Evolutionary conservation across 2,329 filamentous ascomycete genomes (phyloP), one percentile per base, ranked within the genome.

Genomic region (Penicillium digitatum): DNA sequence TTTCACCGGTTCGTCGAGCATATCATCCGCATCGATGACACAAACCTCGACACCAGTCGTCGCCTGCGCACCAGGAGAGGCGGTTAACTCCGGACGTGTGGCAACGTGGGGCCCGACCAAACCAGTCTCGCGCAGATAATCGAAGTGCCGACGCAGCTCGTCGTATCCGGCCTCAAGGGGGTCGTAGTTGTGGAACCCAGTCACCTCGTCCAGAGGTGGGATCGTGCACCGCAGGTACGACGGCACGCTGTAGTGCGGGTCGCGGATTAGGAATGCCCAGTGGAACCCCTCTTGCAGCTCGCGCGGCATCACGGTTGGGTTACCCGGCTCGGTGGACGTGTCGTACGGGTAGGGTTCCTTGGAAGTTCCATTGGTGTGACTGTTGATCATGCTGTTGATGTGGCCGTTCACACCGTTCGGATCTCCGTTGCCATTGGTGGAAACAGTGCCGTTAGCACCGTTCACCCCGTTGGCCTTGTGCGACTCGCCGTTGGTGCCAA

Each of bases 261-360:
- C 91, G 54, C 94, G 92, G 79, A 99, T 97, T 60, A 97, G 82
- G 76, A 99, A 97, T 22, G 92, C 90, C 77, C 93, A 97, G 74
- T 96, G 91, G 76, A 95, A 97, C 62, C 85, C 81, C 68, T 85
- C 82, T 55, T 97, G 79, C 56, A 90, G 77, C 29, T 85, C 83
- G 27, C 83, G 76, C 3, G 94, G 94, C 48, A 97, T 77, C 26
- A 95, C 87, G 1, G 91, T 95, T 1, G 92, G 93, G 74, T 97
- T 97, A 54, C 80, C 80, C 3, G 82, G 78, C 74, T 93, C 87
- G 3, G 76, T 69, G 32, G 74, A 71, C 2, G 83, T 86, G 57
- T 76, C 63, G 65, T 86, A 86, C 2, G 84, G 83, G 67, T 82
- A 85, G 10, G 82, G 82, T 20, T 74, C 65, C 47, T 72, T 70